These are phyloP conservation scores for Rhizoclosmatium globosum DNA, from an alignment of 192 early-diverging fungal species.

Conservation along the genomic window DNA sequence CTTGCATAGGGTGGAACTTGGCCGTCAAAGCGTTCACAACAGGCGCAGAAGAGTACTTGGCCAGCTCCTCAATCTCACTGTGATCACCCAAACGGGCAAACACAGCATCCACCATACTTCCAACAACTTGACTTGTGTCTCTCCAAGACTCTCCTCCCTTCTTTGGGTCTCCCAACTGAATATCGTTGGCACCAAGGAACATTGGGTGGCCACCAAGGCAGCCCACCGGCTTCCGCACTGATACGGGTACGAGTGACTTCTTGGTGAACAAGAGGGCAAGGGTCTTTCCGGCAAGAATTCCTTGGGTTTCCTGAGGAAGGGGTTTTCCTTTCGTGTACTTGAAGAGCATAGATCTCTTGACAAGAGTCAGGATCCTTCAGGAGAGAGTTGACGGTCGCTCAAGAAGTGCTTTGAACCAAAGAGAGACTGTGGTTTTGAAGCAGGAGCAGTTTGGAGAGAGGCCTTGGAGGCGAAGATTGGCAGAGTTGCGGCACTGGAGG, in stretches of 20 bases:
- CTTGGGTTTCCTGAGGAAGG: neutral
- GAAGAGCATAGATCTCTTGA: constrained; percentile 80
- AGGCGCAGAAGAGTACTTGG: constrained; percentile 87
- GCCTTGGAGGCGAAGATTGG: neutral
- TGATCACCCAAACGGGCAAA: constrained; percentile 94
- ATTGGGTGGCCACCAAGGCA: constrained; percentile 94
- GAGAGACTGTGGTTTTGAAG: neutral
- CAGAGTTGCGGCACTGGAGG: no score
- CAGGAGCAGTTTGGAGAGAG: neutral
- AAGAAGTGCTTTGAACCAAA: constrained; percentile 63
- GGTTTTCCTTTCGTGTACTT: constrained; percentile 60
- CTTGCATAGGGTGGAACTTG: constrained; percentile 97
- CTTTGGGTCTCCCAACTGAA: constrained; percentile 77
- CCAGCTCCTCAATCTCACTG: constrained; percentile 87
- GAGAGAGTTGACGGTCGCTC: constrained; percentile 82
- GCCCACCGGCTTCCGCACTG: constrained; percentile 89
- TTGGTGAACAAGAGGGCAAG: constrained; percentile 96
- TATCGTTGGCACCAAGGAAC: constrained; percentile 95
- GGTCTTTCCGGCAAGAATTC: constrained; percentile 74
- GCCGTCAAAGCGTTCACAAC: constrained; percentile 96
- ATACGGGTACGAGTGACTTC: constrained; percentile 95
- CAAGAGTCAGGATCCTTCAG: constrained; percentile 80
- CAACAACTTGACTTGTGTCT: constrained; percentile 91
- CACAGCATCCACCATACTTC: constrained; percentile 94
- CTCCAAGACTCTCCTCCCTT: constrained; percentile 89